Base-by-base conservation (phyloP, 2,329 filamentous ascomycete genomes). In the Claviceps pazoutovae region DNA sequence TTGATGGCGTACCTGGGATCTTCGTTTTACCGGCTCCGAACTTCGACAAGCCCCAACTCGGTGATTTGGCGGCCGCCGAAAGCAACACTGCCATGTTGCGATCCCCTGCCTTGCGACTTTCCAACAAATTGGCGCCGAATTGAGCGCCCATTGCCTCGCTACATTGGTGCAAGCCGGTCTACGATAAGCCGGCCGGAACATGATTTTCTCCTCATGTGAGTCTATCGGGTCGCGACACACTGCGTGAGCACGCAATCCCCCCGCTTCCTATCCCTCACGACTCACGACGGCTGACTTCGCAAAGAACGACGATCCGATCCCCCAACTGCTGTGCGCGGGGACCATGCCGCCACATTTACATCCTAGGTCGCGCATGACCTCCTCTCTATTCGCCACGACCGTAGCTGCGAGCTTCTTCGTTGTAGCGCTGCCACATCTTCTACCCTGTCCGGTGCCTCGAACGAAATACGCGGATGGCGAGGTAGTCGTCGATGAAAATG, bases 341-440 rank as follows among this genome's bases (percentile, higher is more conserved):
- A 58, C 63, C 65, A 93, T 93, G 86, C 83, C 88, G 62, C 86
- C 88, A 55, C 85, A 91, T 70, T 82, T 98, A 43, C 93, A 98
- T 68, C 93, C 93, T 37, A 84, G 90, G 68, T 97, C 91, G 59
- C 84, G 88, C 61, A 87, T 88, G 72, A 98, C 93, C 60, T 90
- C 86, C 52, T 93, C 89, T 46, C 83, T 98, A 55, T 98, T 98
- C 72, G 89, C 88, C 49, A 88, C 86, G n/a, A 97, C 91, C 1
- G 79, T 97, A 51, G 76, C 87, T 56, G 83, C 89, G 36, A 93
- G 86, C 59, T 95, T 98, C 68, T 78, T 95, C 56, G 90, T 98
- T 56, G 93, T 98, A 50, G 88, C 81, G 34, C 74, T 95, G 45
- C 93, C 93, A 21, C 93, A 98, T 66, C 65, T 94, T 34, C 79